These are phyloP conservation scores for Schwanniomyces pseudopolymorphus DNA, from an alignment of 805 yeast species.

Conservation along the genomic window DNA sequence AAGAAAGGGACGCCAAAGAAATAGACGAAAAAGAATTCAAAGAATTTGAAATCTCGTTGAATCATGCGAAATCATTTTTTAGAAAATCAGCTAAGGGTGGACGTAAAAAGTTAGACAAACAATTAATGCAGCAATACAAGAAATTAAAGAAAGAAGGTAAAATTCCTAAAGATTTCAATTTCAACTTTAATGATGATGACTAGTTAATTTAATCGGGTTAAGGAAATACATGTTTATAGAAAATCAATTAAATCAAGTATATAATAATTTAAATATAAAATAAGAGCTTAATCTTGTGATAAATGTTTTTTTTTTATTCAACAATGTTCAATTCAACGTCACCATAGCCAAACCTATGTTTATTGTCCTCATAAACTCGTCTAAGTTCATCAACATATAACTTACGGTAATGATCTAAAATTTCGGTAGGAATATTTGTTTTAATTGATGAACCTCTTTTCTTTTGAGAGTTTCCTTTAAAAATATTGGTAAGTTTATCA, in stretches of 20 bases:
- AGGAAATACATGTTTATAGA: background rate
- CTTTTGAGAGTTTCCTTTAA: conserved; percentile 15
- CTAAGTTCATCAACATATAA: conserved; percentile 65
- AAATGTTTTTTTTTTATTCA: conserved; percentile 24
- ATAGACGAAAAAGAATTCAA: conserved; percentile 20
- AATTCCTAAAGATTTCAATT: conserved; percentile 14
- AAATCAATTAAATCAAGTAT: background rate
- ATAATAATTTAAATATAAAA: background rate
- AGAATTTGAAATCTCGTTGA: conserved; percentile 17
- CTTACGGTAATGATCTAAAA: conserved; percentile 68
- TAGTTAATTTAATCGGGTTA: conserved; percentile 1
- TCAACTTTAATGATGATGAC: conserved; percentile 8
- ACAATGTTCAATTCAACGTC: conserved; percentile 48
- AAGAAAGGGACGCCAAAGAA: conserved; percentile 15
- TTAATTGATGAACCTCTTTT: conserved; percentile 12
- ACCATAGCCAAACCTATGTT: conserved; percentile 50
- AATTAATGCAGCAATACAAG: conserved; percentile 31
- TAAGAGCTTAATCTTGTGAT: background rate
- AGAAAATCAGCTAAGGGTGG: conserved; percentile 20
- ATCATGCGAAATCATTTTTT: conserved; percentile 24
- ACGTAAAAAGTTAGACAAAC: conserved; percentile 34
- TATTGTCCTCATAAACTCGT: conserved; percentile 66
- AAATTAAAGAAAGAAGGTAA: conserved; percentile 28
- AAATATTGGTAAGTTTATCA: conserved; percentile 29
- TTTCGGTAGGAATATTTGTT: conserved; percentile 35